Evolutionary conservation across 2,329 filamentous ascomycete genomes (phyloP).

Genomic region (Penicillium psychrosexuale): DNA sequence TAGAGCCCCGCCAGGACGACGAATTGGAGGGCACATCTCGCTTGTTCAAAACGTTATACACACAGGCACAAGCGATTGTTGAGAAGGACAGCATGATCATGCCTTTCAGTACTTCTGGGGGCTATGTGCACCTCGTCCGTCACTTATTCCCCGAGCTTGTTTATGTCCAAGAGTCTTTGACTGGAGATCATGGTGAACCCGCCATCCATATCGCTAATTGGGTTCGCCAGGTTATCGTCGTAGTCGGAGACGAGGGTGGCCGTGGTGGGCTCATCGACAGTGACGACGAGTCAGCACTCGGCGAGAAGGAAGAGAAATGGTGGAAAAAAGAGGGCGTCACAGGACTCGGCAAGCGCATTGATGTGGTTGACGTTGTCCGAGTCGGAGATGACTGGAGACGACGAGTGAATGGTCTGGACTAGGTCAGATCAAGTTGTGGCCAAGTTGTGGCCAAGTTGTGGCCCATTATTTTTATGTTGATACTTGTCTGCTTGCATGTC

Average conservation of each 20-base stretch:
- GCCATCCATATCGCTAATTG: constrained; percentile 65
- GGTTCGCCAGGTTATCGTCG: constrained; percentile 59
- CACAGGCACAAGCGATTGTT: constrained; percentile 73
- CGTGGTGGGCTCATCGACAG: constrained; percentile 78
- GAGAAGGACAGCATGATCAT: constrained; percentile 84
- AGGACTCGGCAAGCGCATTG: constrained; percentile 79
- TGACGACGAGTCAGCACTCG: constrained; percentile 54
- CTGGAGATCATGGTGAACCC: constrained; percentile 68
- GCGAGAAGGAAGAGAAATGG: constrained; percentile 41
- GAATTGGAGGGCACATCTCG: constrained; percentile 51
- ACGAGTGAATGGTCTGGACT: constrained; percentile 66
- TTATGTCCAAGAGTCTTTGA: constrained; percentile 82
- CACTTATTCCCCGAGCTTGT: constrained; percentile 81
- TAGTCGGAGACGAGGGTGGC: constrained; percentile 56
- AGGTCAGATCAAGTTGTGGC: constrained; percentile 14
- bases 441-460: neutral
- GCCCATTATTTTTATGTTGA: constrained; percentile 23
- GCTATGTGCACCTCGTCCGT: constrained; percentile 80
- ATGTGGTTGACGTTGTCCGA: constrained; percentile 78
- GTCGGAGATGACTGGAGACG: constrained; percentile 85
- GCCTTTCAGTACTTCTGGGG: constrained; percentile 79
- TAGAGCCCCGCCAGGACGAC: constrained; percentile 47
- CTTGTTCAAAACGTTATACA: constrained; percentile 75
- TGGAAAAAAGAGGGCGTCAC: constrained; percentile 75
- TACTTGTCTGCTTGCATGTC: constrained; percentile 22